Evolutionary conservation across 1,284 basidiomycete species (phyloP).

Genomic region (Leccinum cinnamomeum): DNA sequence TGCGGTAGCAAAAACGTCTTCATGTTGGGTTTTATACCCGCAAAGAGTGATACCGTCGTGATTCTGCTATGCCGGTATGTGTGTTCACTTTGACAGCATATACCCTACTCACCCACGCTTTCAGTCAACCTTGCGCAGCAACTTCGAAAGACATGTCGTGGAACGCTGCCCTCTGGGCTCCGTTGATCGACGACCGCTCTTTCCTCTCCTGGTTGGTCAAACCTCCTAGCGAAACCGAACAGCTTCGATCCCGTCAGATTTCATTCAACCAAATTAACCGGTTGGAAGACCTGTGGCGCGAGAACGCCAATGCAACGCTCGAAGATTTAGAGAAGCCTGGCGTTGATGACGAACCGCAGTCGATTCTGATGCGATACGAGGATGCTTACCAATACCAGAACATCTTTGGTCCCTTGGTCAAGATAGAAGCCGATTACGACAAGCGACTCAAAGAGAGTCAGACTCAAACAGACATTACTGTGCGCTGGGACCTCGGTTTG

Average conservation of each 20-base stretch:
- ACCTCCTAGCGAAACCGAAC: slow-evolving; percentile 93
- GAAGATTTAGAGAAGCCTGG: slow-evolving; percentile 97
- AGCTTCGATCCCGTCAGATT: slow-evolving; percentile 92
- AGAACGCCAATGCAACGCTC: slow-evolving; percentile 91
- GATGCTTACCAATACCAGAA: slow-evolving; percentile 99
- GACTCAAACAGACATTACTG: slow-evolving; percentile 94
- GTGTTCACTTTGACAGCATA: not conserved
- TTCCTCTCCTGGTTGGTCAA: slow-evolving; percentile 99
- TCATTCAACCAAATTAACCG: slow-evolving; percentile 97
- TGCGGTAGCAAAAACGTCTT: slow-evolving; percentile 99
- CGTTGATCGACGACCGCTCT: slow-evolving; percentile 96
- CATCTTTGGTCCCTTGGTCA: slow-evolving; percentile 97
- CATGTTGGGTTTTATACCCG: slow-evolving; percentile 98
- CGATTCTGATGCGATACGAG: slow-evolving; percentile 89
- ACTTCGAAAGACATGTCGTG: slow-evolving; percentile 98
- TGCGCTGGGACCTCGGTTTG: slow-evolving; percentile 96
- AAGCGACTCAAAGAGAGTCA: slow-evolving; percentile 97
- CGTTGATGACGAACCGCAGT: slow-evolving; percentile 94
- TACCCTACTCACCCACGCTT: slow-evolving; percentile 10
- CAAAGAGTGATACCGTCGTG: slow-evolving; percentile 98
- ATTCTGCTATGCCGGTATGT: slow-evolving; percentile 94
- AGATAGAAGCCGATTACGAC: slow-evolving; percentile 99
- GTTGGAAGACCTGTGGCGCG: slow-evolving; percentile 97
- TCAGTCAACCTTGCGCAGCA: slow-evolving; percentile 94
- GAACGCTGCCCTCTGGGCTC: slow-evolving; percentile 98